phyloP scores from a whole-genome alignment of 495 filamentous ascomycete genomes.

The Lichenothelia convexa region DNA sequence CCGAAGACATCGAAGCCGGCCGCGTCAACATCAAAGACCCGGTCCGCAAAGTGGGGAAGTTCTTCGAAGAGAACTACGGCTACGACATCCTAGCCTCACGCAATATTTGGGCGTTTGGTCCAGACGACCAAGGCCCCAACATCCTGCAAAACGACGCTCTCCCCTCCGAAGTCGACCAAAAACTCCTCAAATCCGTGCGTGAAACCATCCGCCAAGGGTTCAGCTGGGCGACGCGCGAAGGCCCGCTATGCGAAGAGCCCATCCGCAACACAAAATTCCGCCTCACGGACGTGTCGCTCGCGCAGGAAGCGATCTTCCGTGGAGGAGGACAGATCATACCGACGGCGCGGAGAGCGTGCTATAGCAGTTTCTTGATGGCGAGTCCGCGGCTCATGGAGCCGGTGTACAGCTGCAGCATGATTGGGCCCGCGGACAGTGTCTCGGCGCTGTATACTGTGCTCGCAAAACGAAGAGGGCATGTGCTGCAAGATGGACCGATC shows the following conservation, averaged over 20 bases:
- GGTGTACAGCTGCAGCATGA: constrained; percentile 80
- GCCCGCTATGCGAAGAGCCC: constrained; percentile 94
- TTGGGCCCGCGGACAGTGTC: constrained; percentile 78
- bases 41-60: constrained; percentile 80
- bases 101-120: constrained; percentile 97
- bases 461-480: constrained; percentile 74
- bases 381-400: constrained; percentile 93
- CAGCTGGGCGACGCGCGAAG: constrained; percentile 87
- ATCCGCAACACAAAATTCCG: constrained; percentile 95
- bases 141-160: constrained; percentile 94
- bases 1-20: constrained; percentile 85
- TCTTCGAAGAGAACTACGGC: constrained; percentile 93
- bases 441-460: constrained; percentile 81
- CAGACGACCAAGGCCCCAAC: constrained; percentile 87
- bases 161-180: constrained; percentile 78
- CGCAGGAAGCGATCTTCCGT: constrained; percentile 75
- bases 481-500: constrained; percentile 80
- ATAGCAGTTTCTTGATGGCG: constrained; percentile 91
- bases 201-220: constrained; percentile 91
- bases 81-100: constrained; percentile 89
- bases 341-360: constrained; percentile 76
- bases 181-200: constrained; percentile 65
- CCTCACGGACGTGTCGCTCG: constrained; percentile 77
- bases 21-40: constrained; percentile 84
- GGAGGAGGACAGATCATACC: constrained; percentile 96